These are phyloP conservation scores for Somion occarium DNA, from an alignment of 1,284 basidiomycete species.

Conservation along the genomic window DNA sequence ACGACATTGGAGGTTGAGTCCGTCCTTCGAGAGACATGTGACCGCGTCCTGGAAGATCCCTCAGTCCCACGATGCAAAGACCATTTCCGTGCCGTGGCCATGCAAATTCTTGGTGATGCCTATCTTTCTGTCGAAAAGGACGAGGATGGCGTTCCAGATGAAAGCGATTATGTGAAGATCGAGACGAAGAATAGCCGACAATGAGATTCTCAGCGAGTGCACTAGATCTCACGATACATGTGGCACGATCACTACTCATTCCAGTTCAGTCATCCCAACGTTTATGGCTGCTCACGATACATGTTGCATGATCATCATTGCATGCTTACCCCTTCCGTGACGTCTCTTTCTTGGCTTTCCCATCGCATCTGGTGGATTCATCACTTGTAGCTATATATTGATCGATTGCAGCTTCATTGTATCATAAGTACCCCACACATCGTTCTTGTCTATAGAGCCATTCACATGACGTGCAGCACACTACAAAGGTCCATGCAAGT, in stretches of 20 bases:
- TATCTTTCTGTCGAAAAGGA: slow-evolving; percentile 71
- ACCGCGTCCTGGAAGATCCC: slow-evolving; percentile 71
- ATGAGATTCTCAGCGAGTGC: slow-evolving; percentile 23
- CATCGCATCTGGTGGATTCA: no score
- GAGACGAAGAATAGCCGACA: slow-evolving; percentile 65
- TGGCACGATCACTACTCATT: no score
- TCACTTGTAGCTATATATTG: background rate
- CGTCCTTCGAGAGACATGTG: slow-evolving; percentile 90
- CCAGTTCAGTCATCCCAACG: no score
- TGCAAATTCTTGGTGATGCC: slow-evolving; percentile 81
- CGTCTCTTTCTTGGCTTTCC: no score
- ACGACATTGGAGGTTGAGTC: slow-evolving; percentile 95
- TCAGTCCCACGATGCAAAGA: slow-evolving; percentile 55
- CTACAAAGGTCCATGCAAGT: background rate
- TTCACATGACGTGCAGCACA: background rate
- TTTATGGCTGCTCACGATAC: no score
- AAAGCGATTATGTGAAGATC: slow-evolving; percentile 79
- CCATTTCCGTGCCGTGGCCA: slow-evolving; percentile 71
- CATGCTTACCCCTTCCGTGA: no score
- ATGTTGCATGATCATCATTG: no score
- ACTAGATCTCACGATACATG: no score
- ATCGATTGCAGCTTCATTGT: background rate
- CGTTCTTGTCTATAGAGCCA: background rate
- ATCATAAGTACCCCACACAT: background rate
- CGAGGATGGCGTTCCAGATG: slow-evolving; percentile 43